These are phyloP conservation scores for Eucalyptus regnans DNA, from an alignment of 345 rosid species.

Conservation along the genomic window DNA sequence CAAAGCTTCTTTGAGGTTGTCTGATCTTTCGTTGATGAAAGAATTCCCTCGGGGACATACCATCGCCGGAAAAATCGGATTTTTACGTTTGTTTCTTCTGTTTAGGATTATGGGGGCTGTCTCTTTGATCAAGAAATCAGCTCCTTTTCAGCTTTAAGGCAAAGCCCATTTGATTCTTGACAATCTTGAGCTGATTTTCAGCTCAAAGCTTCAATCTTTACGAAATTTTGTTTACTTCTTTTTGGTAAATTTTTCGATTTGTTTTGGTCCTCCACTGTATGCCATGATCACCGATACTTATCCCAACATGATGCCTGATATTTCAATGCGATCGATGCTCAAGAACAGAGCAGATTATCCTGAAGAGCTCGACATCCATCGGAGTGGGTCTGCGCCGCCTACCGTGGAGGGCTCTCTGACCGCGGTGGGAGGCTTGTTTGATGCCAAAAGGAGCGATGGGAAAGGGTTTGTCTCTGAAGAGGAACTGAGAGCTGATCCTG, in stretches of 20 bases:
- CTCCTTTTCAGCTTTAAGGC: neutral
- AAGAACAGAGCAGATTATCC: slow-evolving; percentile 13
- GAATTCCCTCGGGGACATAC: neutral
- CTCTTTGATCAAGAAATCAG: neutral
- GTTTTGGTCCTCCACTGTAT: neutral
- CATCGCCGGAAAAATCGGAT: neutral
- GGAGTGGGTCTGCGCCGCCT: slow-evolving; percentile 97
- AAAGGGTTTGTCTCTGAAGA: slow-evolving; percentile 44
- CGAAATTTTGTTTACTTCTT: neutral
- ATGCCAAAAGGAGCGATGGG: slow-evolving; percentile 7
- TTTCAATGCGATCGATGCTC: slow-evolving; percentile 40
- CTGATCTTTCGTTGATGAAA: neutral
- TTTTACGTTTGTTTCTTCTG: neutral
- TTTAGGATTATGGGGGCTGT: neutral
- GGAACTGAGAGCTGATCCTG: slow-evolving; percentile 79
- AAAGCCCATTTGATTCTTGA: neutral
- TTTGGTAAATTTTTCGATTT: neutral
- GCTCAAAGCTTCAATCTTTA: slow-evolving; percentile 1
- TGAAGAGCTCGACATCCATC: slow-evolving; percentile 48
- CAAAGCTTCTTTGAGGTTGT: neutral
- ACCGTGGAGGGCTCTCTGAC: slow-evolving; percentile 74
- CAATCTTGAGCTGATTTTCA: slow-evolving; percentile 1
- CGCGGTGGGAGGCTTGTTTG: slow-evolving; percentile 61
- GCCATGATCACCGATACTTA: slow-evolving; percentile 14
- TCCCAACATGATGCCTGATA: slow-evolving; percentile 43